Evolutionary conservation across 2,329 filamentous ascomycete species (phyloP).

Genomic region (Dryadomyces quercivorus): DNA sequence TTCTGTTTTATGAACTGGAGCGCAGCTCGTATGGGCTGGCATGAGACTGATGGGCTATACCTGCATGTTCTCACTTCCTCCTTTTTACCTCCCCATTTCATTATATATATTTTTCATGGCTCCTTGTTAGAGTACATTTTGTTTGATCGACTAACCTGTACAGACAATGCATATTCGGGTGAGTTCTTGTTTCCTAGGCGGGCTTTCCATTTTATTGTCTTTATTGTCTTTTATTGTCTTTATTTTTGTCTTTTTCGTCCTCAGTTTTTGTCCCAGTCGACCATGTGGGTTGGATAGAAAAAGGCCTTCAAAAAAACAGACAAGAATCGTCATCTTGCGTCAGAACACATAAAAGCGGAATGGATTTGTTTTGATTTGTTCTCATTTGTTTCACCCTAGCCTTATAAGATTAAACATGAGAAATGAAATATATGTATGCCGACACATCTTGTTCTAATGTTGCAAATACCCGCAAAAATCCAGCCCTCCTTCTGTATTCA

Average conservation of each 20-base stretch:
- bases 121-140: neutral
- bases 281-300: neutral
- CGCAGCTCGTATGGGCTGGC: conserved; percentile 7
- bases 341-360: too few species aligned
- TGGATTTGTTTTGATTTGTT: neutral
- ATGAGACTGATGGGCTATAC: neutral
- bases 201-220: neutral
- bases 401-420: too few species aligned
- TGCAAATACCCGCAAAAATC: neutral
- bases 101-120: neutral
- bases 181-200: neutral
- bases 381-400: neutral
- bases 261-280: neutral
- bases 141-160: neutral
- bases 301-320: neutral
- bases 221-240: neutral
- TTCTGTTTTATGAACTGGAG: conserved; percentile 90
- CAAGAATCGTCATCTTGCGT: too few species aligned
- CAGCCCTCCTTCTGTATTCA: neutral
- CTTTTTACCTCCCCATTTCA: neutral
- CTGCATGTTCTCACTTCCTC: neutral
- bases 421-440: neutral
- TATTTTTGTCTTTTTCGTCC: neutral
- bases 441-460: neutral
- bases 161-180: neutral